Evolutionary conservation across 2,329 filamentous ascomycete species (phyloP), one percentile per base, ranked within the genome.

Genomic region (Penicillium sp.): DNA sequence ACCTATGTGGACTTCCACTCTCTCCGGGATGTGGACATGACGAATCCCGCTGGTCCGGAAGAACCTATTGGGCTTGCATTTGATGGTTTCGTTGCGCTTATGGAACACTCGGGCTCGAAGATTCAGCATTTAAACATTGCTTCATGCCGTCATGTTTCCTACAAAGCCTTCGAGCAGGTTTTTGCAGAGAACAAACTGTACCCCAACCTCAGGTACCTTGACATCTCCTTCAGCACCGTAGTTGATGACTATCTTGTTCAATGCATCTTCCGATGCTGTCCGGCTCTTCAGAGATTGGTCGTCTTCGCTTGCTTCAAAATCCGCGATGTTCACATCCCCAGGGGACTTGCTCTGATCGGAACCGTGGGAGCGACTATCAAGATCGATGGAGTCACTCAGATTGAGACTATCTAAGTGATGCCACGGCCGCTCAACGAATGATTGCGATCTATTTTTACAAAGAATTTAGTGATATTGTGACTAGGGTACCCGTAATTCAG

Each of bases 101-200:
- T 97, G 90, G 75, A 78, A 0, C 93, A 97, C 68, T 96, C 91
- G 0, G 89, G 90, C 4, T 68, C 74, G 1, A 78, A 74, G 10
- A 73, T 97, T 2, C 79, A 80, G 55, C 77, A 81, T 38, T 77
- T 97, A 32, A 89, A 95, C 66, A 78, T 97, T n/a, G 84, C 90
- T 13, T 89, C 88, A 0, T 96, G 91, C 67, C 87, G 93, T 3
- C 88, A 96, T 69, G 92, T 97, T 59, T 81, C 84, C 1, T 79
- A 81, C 32, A 75, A 82, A 14, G 85, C 89, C 0, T 91, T 96
- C 55, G 84, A 90, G 58, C 81, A 86, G 9, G 86, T 88, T 0
- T 97, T 97, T 65, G 77, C 80, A 49, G 72, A 75, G 8, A 79
- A 79, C 23, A 82, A 80, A 41, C 67, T 61, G 19, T 97, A 95